Evolutionary conservation across 2,329 filamentous ascomycete genomes (phyloP), one percentile per base, ranked within the genome.

Genomic region (Lomentospora prolificans): DNA sequence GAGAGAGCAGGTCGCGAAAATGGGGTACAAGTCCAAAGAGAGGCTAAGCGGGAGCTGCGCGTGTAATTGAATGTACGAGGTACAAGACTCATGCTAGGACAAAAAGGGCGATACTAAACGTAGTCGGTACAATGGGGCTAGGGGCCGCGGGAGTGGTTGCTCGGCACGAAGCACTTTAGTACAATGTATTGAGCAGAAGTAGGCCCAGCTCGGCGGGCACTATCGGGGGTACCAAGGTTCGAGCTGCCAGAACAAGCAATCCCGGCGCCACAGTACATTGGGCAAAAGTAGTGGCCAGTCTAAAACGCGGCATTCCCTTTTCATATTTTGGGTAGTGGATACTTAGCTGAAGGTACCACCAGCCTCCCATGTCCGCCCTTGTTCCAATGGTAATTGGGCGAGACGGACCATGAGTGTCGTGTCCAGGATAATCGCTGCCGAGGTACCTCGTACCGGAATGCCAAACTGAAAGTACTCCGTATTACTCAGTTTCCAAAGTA

Each of bases 41-140:
- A 17, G 14, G 19, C 30, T 30, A 39, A 36, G 41, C 28, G 17
- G 31, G n/a, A 50, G 41, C 44, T 55, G 53, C n/a, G 19, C 41
- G 46, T 50, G 53, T 50, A 31, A 55, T 55, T 50, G 53, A 27
- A 51, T 55, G 53, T 55, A 55, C 25, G 53, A n/a, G 41, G 53
- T 55, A 55, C 53, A 17, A 48, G 3, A 17, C 17, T 10, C 17
- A 17, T 51, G 44, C 28, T 51, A 48, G 30, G 50, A 33, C 50
- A 12, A 36, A 36, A 33, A 6, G 3, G 50, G 50, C 30, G 12
- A 22, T 31, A 19, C 27, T 28, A 52, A 33, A 52, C 19, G 41
- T n/a, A 24, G 41, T 19, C n/a, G 19, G 41, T 46, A 22, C 41
- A 46, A 46, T 24, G 41, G n/a, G 4, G n/a, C 41, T 25, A 4